Base-by-base conservation (phyloP, 169 alveolate species). In the Cryptosporidium meleagridis region DNA sequence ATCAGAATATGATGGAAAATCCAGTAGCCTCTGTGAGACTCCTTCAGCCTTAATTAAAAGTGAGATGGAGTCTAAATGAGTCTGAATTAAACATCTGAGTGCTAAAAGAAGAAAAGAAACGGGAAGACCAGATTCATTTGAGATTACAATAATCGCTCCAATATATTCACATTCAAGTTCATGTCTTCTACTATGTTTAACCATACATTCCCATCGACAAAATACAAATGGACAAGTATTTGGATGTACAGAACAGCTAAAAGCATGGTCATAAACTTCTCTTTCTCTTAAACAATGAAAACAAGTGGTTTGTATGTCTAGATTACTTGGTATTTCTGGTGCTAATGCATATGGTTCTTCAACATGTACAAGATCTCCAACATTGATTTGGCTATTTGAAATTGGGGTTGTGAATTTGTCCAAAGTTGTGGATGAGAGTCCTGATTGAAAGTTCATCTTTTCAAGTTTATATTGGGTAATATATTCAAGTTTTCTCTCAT, bases 251-350 rank as follows among this genome's bases (percentile, higher is more conserved):
- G 98, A 96, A 68, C 98, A 96, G 1, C 97, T 86, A 53, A 93
- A 87, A 14, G 94, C 93, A 26, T 85, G 94, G 18, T 92, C 69
- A 53, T 92, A 75, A 14, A 71, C 85, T 31, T 58, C 91, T 52
- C 96, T 84, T 69, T 93, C 97, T n/a, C 84, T 92, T 45, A 96
- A 91, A 53, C 98, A 96, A 85, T 96, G 98, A 75, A 95, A 96
- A 58, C 98, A 96, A 37, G 93, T 94, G 31, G 93, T 80, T 65
- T 80, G 89, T 29, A 80, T 80, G 10, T 31, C 65, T 16, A 80
- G 26, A 26, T 80, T 75, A n/a, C 69, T 44, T 37, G 89, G 73
- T 29, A 80, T 1, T 41, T 80, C 89, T 26, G 89, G 69, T 29
- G 89, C 73, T 44, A 80, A 67, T n/a, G 89, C 89, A 62, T 80